phyloP scores from a whole-genome alignment of 148 eudicot species.

The Chenopodium quinoa region DNA sequence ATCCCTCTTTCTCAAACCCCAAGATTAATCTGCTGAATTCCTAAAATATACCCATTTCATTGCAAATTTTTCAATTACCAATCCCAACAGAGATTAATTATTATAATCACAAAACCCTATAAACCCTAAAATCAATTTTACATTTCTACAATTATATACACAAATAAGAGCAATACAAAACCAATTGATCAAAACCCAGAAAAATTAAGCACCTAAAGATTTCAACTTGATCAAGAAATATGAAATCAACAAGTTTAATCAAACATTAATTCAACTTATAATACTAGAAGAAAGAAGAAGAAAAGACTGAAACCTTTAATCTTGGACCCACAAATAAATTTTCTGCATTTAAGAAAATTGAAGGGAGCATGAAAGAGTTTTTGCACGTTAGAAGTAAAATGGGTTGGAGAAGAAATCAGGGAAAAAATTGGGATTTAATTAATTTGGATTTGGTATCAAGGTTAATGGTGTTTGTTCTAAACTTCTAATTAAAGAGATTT shows the following conservation, averaged over 20 bases:
- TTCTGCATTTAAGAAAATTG: background rate
- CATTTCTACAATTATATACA: background rate
- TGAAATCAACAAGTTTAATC: background rate
- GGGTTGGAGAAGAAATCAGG: slow-evolving; percentile 6
- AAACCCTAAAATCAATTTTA: slow-evolving; percentile 16
- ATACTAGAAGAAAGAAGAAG: background rate
- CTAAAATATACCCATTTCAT: slow-evolving; percentile 12
- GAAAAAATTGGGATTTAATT: background rate
- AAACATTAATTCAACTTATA: slow-evolving; percentile 6
- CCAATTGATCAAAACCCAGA: slow-evolving; percentile 3
- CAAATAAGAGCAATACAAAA: background rate
- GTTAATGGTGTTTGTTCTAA: background rate
- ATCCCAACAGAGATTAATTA: background rate
- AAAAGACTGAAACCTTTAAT: slow-evolving; percentile 24
- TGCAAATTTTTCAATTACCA: slow-evolving; percentile 1
- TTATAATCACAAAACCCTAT: slow-evolving; percentile 11
- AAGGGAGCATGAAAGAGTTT: background rate
- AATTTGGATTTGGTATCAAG: slow-evolving; percentile 3
- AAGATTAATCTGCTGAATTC: slow-evolving; percentile 7
- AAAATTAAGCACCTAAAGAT: slow-evolving; percentile 1
- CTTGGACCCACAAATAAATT: background rate
- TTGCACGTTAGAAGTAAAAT: background rate
- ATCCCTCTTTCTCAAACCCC: slow-evolving; percentile 16
- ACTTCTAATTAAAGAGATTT: slow-evolving; percentile 9
- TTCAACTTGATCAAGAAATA: slow-evolving; percentile 1